Conservation (phyloP, 441 rosid genomes). For the Populus tomentosa region DNA sequence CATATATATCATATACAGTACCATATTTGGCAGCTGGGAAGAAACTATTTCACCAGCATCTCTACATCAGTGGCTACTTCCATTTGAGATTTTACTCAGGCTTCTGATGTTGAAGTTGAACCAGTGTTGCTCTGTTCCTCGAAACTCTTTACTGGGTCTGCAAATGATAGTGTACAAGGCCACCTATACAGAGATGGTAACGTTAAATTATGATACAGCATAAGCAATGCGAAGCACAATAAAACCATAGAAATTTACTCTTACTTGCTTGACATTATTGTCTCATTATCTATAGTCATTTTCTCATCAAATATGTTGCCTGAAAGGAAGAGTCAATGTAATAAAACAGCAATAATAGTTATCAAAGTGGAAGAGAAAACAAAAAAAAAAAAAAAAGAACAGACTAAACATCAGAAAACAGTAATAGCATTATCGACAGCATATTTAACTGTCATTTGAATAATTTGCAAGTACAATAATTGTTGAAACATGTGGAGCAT, state of each 20-base stretch:
- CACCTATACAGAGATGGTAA: slow-evolving; percentile 39
- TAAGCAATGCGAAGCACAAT: background rate
- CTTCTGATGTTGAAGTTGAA: slow-evolving; percentile 39
- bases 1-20: background rate
- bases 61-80: slow-evolving; percentile 23
- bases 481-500: too few relatives aligned
- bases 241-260: background rate
- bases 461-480: too few relatives aligned
- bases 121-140: slow-evolving; percentile 27
- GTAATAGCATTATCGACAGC: too few relatives aligned
- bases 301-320: slow-evolving; percentile 55
- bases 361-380: too few relatives aligned
- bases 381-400: too few relatives aligned
- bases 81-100: slow-evolving; percentile 31
- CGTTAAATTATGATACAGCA: slow-evolving; percentile 14
- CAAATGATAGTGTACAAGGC: slow-evolving; percentile 54
- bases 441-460: too few relatives aligned
- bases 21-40: background rate
- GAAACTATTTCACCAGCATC: slow-evolving; percentile 13
- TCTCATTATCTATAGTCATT: slow-evolving; percentile 43
- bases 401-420: too few relatives aligned
- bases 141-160: slow-evolving; percentile 41
- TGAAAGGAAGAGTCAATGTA: slow-evolving; percentile 19
- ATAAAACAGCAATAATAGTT: too few relatives aligned
- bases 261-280: slow-evolving; percentile 72